Percentiles rank a stretch among this genome's conserved stretches.
Evolutionary conservation across 208 protist genomes (phyloP).

Genomic region (Angomonas ambiguus): DNA sequence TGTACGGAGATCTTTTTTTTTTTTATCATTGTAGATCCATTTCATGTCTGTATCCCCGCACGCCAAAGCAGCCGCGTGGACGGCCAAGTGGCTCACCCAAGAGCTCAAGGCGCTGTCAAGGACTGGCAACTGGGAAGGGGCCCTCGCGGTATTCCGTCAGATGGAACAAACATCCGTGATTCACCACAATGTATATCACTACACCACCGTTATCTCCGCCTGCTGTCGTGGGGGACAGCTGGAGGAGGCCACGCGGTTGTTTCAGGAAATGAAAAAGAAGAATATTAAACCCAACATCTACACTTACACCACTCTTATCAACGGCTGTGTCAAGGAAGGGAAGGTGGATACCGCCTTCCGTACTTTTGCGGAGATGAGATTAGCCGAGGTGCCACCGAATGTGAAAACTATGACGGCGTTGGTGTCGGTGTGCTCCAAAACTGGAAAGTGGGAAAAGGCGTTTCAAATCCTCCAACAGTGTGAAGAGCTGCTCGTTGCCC

Average conservation of each 20-base stretch:
- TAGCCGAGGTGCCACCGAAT: constrained; percentile 70
- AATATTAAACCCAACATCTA: constrained; percentile 81
- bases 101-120: constrained; percentile 71
- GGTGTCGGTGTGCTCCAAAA: constrained; percentile 46
- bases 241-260: constrained; percentile 53
- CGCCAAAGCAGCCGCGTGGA: constrained; percentile 55
- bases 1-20: neutral
- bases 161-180: constrained; percentile 67
- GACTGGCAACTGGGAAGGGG: constrained; percentile 76
- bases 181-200: constrained; percentile 86
- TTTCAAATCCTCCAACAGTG: constrained; percentile 70
- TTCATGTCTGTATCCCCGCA: constrained; percentile 65
- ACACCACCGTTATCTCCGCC: constrained; percentile 79
- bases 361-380: constrained; percentile 74
- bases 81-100: constrained; percentile 82
- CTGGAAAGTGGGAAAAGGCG: constrained; percentile 63
- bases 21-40: neutral
- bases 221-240: constrained; percentile 73
- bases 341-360: constrained; percentile 58
- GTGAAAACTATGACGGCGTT: constrained; percentile 78
- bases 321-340: constrained; percentile 47
- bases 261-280: constrained; percentile 66
- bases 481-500: constrained; percentile 73
- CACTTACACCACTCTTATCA: constrained; percentile 86
- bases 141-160: constrained; percentile 55